Percentiles rank a stretch among this genome's conserved stretches.
These are phyloP conservation scores for Xylaria intraflava DNA, from an alignment of 495 filamentous ascomycete genomes.

Conservation along the genomic window DNA sequence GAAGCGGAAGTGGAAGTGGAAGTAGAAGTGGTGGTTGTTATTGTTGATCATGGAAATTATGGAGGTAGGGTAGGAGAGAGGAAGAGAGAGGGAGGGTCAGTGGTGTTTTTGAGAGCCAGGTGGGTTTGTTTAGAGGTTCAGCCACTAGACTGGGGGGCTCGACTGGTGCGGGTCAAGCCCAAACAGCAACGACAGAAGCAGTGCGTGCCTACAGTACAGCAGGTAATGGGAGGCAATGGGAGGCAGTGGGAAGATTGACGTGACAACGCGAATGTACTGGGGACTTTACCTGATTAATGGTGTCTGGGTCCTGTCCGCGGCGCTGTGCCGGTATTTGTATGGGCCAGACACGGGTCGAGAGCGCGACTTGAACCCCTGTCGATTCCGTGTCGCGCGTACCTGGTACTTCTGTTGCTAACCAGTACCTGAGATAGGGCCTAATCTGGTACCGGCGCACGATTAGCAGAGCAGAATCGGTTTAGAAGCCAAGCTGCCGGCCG, in stretches of 20 bases:
- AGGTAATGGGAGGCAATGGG: neutral
- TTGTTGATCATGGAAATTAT: slow-evolving; percentile 16
- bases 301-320: neutral
- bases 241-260: neutral
- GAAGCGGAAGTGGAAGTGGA: slow-evolving; percentile 12
- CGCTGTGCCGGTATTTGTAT: slow-evolving; percentile 10
- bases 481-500: neutral
- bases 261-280: neutral
- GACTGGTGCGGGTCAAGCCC: neutral
- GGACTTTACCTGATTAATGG: slow-evolving; percentile 10
- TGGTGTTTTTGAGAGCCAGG: slow-evolving; percentile 26
- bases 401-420: slow-evolving; percentile 1
- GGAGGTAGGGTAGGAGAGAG: neutral
- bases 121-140: slow-evolving; percentile 24
- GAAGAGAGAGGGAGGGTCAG: slow-evolving; percentile 15
- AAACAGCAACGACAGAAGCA: neutral
- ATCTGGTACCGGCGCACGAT: neutral
- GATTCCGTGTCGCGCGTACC: slow-evolving; percentile 1
- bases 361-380: slow-evolving; percentile 9
- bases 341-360: slow-evolving; percentile 10
- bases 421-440: neutral
- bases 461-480: neutral
- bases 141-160: neutral
- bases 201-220: neutral
- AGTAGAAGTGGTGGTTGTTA: slow-evolving; percentile 5